Evolutionary conservation across 192 early-diverging fungal species (phyloP).

Genomic region (Neocallimastix lanati): DNA sequence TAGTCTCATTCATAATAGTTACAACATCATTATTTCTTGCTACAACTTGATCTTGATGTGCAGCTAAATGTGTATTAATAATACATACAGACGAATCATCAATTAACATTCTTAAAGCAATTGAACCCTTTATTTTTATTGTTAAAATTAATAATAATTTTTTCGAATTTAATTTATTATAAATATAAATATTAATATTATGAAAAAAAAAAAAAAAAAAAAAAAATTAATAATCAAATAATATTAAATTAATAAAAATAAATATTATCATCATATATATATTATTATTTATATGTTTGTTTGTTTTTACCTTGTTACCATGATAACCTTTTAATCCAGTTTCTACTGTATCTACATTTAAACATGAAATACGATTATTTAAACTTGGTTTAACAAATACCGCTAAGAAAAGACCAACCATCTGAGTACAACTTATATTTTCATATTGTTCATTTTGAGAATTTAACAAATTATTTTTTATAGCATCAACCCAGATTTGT

Average conservation of each 20-base stretch:
- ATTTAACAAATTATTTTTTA: slow-evolving; percentile 16
- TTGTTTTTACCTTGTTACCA: slow-evolving; percentile 47
- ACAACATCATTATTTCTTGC: slow-evolving; percentile 57
- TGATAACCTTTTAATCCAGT: slow-evolving; percentile 74
- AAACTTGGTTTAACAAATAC: slow-evolving; percentile 51
- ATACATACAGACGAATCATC: slow-evolving; percentile 69
- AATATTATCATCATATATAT: too few species aligned
- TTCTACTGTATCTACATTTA: slow-evolving; percentile 58
- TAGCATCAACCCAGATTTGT: slow-evolving; percentile 41
- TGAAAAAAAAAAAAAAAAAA: too few species aligned
- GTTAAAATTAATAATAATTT: too few species aligned
- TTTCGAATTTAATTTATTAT: too few species aligned
- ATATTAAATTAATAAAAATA: too few species aligned
- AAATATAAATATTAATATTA: too few species aligned
- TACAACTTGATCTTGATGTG: slow-evolving; percentile 54
- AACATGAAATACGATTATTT: slow-evolving; percentile 24
- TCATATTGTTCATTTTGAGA: slow-evolving; percentile 30
- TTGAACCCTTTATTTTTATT: slow-evolving; percentile 51
- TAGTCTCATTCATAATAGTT: slow-evolving; percentile 42
- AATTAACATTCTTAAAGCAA: slow-evolving; percentile 52
- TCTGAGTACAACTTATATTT: slow-evolving; percentile 49
- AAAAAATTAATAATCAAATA: too few species aligned
- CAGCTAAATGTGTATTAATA: slow-evolving; percentile 71
- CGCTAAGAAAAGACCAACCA: slow-evolving; percentile 82
- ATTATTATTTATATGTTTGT: too few species aligned